Percentiles rank a stretch among this genome's conserved stretches.
Conservation (phyloP, 2,329 filamentous ascomycete species). For the Xylaria sp. region DNA sequence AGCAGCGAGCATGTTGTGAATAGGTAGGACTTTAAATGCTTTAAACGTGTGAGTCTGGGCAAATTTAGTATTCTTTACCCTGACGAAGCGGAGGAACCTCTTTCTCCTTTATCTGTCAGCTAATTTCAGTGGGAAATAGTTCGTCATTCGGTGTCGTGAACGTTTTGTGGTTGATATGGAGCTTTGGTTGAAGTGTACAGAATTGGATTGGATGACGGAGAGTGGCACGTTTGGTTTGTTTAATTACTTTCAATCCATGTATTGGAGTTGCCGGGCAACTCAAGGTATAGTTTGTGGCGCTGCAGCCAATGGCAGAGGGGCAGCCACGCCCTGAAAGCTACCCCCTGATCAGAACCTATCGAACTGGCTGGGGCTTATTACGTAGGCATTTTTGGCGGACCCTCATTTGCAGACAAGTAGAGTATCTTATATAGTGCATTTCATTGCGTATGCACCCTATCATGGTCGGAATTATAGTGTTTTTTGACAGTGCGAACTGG, state of each 20-base stretch:
- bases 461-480: background rate
- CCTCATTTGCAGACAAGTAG: background rate
- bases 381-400: background rate
- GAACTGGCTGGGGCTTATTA: conserved; percentile 4
- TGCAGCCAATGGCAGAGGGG: conserved; percentile 28
- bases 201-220: conserved; percentile 22
- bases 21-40: conserved; percentile 37
- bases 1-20: conserved; percentile 74
- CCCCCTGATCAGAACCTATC: conserved; percentile 3
- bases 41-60: conserved; percentile 16
- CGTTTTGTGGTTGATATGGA: conserved; percentile 31
- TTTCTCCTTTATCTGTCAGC: conserved; percentile 1
- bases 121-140: conserved; percentile 11
- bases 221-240: conserved; percentile 32
- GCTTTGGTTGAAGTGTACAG: conserved; percentile 16
- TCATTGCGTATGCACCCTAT: background rate
- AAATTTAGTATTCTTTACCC: conserved; percentile 7
- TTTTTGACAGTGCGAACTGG: background rate
- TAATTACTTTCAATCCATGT: conserved; percentile 29
- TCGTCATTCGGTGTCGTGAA: conserved; percentile 18
- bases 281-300: background rate
- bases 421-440: conserved; percentile 6
- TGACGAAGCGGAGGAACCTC: conserved; percentile 13
- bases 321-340: conserved; percentile 10
- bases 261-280: conserved; percentile 40